phyloP scores from a whole-genome alignment of 1,139 yeast species.

The Pichia sp. region DNA sequence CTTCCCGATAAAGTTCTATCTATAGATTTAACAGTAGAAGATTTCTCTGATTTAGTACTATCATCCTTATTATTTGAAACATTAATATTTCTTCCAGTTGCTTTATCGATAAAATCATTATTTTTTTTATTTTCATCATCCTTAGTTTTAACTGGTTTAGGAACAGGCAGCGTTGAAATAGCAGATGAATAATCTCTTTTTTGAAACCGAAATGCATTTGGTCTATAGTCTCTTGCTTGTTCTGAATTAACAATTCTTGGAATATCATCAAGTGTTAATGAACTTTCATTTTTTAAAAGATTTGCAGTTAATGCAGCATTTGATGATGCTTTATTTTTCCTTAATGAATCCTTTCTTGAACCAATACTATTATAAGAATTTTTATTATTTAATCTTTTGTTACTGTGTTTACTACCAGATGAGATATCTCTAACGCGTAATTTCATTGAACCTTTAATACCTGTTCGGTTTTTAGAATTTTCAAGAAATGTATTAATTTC shows the following conservation, averaged over 20 bases:
- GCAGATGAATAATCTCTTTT: conserved; percentile 28
- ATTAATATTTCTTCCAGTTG: neutral
- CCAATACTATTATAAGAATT: neutral
- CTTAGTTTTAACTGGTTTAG: conserved; percentile 28
- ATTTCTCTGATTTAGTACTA: neutral
- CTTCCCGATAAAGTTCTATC: neutral
- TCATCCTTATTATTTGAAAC: neutral
- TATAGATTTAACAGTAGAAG: neutral
- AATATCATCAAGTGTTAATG: conserved; percentile 89
- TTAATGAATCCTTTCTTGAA: neutral
- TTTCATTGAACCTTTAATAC: conserved; percentile 10
- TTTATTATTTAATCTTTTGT: neutral
- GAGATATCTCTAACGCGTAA: conserved; percentile 6
- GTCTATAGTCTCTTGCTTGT: conserved; percentile 88
- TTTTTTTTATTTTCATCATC: neutral
- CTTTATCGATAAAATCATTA: neutral
- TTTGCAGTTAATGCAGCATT: conserved; percentile 45
- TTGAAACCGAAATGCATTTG: conserved; percentile 76
- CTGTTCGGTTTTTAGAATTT: neutral
- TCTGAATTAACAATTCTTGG: conserved; percentile 97
- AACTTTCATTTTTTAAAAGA: conserved; percentile 70
- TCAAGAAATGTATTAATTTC: neutral
- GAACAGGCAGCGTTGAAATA: conserved; percentile 32
- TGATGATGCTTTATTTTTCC: neutral
- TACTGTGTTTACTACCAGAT: neutral